phyloP scores from a whole-genome alignment of 257 asterid species.

The Jasminum sambac region DNA sequence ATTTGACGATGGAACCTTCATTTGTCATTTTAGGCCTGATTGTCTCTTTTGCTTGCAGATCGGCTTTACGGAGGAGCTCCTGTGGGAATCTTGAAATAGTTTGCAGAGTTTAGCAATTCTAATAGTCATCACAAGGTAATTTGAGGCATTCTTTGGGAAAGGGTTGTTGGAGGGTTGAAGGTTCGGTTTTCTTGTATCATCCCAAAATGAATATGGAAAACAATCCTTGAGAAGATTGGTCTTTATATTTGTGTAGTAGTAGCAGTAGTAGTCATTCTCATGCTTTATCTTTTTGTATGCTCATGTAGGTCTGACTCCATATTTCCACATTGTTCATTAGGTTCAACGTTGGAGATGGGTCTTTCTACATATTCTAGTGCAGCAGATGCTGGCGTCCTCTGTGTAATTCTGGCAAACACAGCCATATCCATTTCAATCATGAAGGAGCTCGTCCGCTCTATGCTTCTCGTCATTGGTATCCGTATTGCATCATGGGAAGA shows the following conservation, averaged over 20 bases:
- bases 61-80: neutral
- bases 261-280: neutral
- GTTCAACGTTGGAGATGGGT: constrained; percentile 51
- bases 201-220: neutral
- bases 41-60: constrained; percentile 7
- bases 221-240: neutral
- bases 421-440: constrained; percentile 77
- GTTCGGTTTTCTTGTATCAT: neutral
- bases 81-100: constrained; percentile 13
- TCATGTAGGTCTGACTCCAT: constrained; percentile 23
- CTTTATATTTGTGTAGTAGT: too few relatives aligned
- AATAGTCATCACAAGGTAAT: constrained; percentile 5
- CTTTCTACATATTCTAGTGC: constrained; percentile 80
- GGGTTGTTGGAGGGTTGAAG: neutral
- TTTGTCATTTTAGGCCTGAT: constrained; percentile 1
- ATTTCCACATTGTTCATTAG: constrained; percentile 25
- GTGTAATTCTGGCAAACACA: constrained; percentile 76
- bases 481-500: constrained; percentile 70
- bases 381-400: constrained; percentile 84
- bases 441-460: constrained; percentile 69
- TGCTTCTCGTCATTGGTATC: constrained; percentile 72
- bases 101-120: neutral
- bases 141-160: too few relatives aligned
- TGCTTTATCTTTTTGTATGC: neutral
- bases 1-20: constrained; percentile 19